Base-by-base conservation (phyloP, 2,329 filamentous ascomycete species). In the Nigrospora oryzae region DNA sequence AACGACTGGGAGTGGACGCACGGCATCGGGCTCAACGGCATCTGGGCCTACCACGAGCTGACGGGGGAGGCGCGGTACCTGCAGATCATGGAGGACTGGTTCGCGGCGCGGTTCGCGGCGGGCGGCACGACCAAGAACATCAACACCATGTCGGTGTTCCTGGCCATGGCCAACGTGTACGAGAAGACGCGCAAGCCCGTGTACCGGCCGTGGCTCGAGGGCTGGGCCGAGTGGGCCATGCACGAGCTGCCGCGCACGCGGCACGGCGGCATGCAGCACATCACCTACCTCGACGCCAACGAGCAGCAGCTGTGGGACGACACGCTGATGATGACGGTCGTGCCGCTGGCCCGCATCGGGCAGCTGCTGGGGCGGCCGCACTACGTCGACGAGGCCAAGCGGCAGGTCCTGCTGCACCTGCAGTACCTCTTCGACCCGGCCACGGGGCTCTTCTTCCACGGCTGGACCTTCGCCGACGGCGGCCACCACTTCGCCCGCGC, bases 311-410 rank as follows among this genome's bases (percentile, higher is more conserved):
- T 90, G 17, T 91, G 86, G 86, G 86, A 89, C 53, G 86, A 91
- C 60, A 91, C 86, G 6, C 71, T 91, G 38, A 90, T 91, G 86
- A 91, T 91, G 86, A 89, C 84, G 1, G 86, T 89, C 6, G 67
- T 90, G 63, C 86, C 86, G 2, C 70, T 90, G 15, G 85, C 85
- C 15, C 90, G 90, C 67, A 89, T 89, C 49, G 86, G 86, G 1
- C 73, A 81, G 45, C 68, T 89, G 4, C 73, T 91, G 3, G 70
- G 77, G 49, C 70, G 85, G 2, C 83, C 83, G 0, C 75, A 84
- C 52, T 91, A 91, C 58, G 70, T 90, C 23, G 83, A 80, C 36
- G 86, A 91, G 63, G 86, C 85, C 11, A 88, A 88, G 66, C 71
- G 77, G 8, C 86, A 90, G 62, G 89, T 89, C 57, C 69, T 90